A percentile compares a stretch with the other conserved stretches of the same genome.
These are phyloP conservation scores for Neofusicoccum laricinum DNA, from an alignment of 2,329 filamentous ascomycete genomes.

Conservation along the genomic window DNA sequence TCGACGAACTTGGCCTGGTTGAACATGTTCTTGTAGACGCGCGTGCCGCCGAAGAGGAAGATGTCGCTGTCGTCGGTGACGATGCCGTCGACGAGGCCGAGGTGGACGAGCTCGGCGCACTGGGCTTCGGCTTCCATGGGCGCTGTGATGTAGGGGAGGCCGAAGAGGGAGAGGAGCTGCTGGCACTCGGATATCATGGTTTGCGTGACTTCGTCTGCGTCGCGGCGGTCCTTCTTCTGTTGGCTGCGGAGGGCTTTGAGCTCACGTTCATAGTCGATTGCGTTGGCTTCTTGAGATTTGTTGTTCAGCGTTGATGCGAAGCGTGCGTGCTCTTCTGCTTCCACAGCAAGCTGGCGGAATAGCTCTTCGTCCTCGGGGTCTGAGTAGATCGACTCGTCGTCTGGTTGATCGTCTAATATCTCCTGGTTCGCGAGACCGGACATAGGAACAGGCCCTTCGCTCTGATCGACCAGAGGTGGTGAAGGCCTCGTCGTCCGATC, in stretches of 20 bases:
- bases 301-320: constrained; percentile 87
- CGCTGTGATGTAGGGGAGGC: constrained; percentile 92
- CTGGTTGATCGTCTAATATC: constrained; percentile 15
- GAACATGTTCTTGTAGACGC: constrained; percentile 99
- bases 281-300: constrained; percentile 52
- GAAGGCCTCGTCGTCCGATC: constrained; percentile 19
- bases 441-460: constrained; percentile 30
- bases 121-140: constrained; percentile 99
- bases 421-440: constrained; percentile 32
- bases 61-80: constrained; percentile 97
- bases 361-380: constrained; percentile 93
- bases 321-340: constrained; percentile 89
- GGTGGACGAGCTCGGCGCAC: constrained; percentile 81
- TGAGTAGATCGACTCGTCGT: constrained; percentile 51
- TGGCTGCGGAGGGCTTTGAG: constrained; percentile 84
- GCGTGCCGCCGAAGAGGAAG: constrained; percentile 92
- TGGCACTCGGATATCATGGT: constrained; percentile 97
- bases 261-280: constrained; percentile 81
- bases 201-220: constrained; percentile 94
- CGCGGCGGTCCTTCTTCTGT: constrained; percentile 92
- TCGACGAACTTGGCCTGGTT: constrained; percentile 97
- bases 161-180: constrained; percentile 82
- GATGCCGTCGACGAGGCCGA: constrained; percentile 93
- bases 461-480: constrained; percentile 20
- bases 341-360: constrained; percentile 77